A percentile compares a stretch with the other conserved stretches of the same genome.
Evolutionary conservation across 768 basidiomycete genomes (phyloP).

Genomic region (Tylopilus rubrobrunneus): DNA sequence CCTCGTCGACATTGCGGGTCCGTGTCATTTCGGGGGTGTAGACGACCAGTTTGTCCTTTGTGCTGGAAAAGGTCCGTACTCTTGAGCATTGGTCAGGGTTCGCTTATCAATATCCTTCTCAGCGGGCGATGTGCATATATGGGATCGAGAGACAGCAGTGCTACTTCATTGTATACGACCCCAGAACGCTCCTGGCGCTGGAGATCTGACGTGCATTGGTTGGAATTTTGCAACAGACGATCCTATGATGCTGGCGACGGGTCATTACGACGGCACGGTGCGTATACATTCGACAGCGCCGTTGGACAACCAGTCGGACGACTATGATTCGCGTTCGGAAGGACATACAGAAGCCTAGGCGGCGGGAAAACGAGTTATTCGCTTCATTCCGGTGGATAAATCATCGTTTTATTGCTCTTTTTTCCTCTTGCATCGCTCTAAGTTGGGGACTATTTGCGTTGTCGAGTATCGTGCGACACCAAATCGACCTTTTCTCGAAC

Average conservation of each 20-base stretch:
- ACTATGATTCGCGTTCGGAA: constrained; percentile 23
- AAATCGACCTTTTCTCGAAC: too few relatives aligned
- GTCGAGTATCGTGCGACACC: background rate
- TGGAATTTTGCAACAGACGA: constrained; percentile 67
- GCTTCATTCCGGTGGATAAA: constrained; percentile 13
- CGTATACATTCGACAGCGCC: constrained; percentile 62
- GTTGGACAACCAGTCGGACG: constrained; percentile 21
- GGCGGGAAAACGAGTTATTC: constrained; percentile 25
- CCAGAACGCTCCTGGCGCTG: constrained; percentile 43
- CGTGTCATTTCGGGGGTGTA: constrained; percentile 81
- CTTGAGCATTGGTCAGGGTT: background rate
- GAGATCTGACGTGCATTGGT: constrained; percentile 74
- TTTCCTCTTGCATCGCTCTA: background rate
- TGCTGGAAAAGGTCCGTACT: constrained; percentile 60
- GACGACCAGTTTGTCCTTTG: constrained; percentile 77
- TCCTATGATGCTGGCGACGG: constrained; percentile 59
- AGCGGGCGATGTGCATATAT: constrained; percentile 83
- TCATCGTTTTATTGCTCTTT: background rate
- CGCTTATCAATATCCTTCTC: constrained; percentile 1
- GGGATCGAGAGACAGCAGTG: constrained; percentile 78
- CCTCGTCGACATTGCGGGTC: constrained; percentile 76
- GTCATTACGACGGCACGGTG: constrained; percentile 72
- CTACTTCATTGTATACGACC: constrained; percentile 67
- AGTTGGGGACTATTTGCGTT: background rate
- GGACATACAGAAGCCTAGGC: constrained; percentile 15